A percentile compares a stretch with the other conserved stretches of the same genome.
These are phyloP conservation scores for Angomonas deanei DNA, from an alignment of 208 protist genomes.

Conservation along the genomic window DNA sequence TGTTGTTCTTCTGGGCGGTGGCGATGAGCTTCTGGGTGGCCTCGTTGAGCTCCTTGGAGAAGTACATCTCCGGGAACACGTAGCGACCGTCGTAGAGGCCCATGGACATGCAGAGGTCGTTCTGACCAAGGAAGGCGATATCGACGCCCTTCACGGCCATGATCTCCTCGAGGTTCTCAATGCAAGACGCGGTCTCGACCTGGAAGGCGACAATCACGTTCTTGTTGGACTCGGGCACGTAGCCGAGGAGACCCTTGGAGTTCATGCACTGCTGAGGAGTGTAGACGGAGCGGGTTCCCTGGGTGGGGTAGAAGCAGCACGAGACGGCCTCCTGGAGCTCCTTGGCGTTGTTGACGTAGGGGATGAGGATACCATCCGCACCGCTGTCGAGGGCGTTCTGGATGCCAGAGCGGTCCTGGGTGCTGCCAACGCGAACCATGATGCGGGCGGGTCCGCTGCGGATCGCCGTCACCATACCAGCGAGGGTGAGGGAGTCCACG, in stretches of 20 bases:
- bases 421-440: conserved; percentile 75
- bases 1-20: conserved; percentile 57
- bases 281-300: conserved; percentile 72
- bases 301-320: conserved; percentile 77
- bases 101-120: conserved; percentile 83
- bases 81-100: conserved; percentile 77
- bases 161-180: conserved; percentile 77
- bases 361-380: conserved; percentile 76
- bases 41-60: conserved; percentile 56
- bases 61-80: conserved; percentile 82
- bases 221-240: conserved; percentile 70
- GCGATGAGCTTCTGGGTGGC: conserved; percentile 65
- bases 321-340: conserved; percentile 68
- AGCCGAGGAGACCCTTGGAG: conserved; percentile 61
- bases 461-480: conserved; percentile 61
- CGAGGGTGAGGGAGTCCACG: conserved; percentile 43
- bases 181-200: conserved; percentile 74
- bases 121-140: conserved; percentile 78
- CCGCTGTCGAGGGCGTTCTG: conserved; percentile 72
- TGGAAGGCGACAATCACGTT: conserved; percentile 77
- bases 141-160: conserved; percentile 75
- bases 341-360: conserved; percentile 72
- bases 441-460: conserved; percentile 48
- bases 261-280: conserved; percentile 81
- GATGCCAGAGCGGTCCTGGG: conserved; percentile 66